Base-by-base conservation (phyloP, 306 rosid species). In the Quercus aquifolioides region DNA sequence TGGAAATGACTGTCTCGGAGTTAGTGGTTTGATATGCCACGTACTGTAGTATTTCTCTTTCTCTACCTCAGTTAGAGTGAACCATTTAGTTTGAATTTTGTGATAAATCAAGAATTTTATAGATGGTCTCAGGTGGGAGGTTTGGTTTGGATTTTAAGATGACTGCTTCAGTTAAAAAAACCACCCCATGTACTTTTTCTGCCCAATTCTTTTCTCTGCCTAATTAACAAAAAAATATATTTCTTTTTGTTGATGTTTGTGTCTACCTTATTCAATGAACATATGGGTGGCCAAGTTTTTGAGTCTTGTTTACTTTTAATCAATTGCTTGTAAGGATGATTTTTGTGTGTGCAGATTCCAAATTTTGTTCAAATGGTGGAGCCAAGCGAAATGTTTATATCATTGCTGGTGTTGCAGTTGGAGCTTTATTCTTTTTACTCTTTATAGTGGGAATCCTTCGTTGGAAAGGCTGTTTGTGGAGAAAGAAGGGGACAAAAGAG, bases 391-490 rank as follows among this genome's bases (percentile, higher is more conserved):
- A 56, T 46, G 75, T 74, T 85, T 67, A 12, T 52, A 69, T 80
- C 54, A 74, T 77, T 26, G 25, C 59, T 68, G 92, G 89, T 35
- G 77, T 78, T 49, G 74, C 78, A 57, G 67, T 69, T 38, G 92
- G 91, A 74, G 82, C 74, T 63, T 79, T 86, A n/a, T 84, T 83
- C 83, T 30, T 88, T 9, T 43, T 82, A 38, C 73, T 86, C 77
- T 26, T 84, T 20, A n/a, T 82, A 18, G 60, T 82, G 1, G 94
- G 92, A 73, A 79, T 91, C 81, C 82, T 86, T 72, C 77, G 88
- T 86, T 86, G 94, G 90, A 88, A 81, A 82, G 81, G 86, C 64
- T 71, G 46, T 81, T 76, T 86, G 63, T 62, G 49, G 69, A 71
- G 75, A 64, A 86, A 69, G 62, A 76, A 55, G 76, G 74, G 41